These are phyloP conservation scores for Halenospora varia DNA, from an alignment of 495 filamentous ascomycete species.

Conservation along the genomic window DNA sequence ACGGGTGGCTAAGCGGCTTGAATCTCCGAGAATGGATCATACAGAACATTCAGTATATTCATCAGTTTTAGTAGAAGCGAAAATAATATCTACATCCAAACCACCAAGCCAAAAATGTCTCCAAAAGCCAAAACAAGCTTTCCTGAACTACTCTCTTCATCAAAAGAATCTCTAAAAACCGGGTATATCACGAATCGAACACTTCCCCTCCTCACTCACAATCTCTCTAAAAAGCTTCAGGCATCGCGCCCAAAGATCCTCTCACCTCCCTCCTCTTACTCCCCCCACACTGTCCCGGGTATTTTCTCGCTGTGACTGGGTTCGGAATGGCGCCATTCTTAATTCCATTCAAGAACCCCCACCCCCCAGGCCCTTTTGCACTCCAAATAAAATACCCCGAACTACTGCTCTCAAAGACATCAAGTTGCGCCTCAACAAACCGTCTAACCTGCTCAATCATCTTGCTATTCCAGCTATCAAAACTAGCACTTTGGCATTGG, in stretches of 20 bases:
- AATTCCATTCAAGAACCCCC: constrained; percentile 35
- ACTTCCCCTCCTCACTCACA: background rate
- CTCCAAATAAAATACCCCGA: constrained; percentile 39
- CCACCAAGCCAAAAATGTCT: too few species aligned
- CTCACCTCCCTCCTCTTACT: constrained; percentile 8
- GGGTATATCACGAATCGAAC: background rate
- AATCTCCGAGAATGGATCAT: too few species aligned
- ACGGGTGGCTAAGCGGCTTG: too few species aligned
- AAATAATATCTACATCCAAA: too few species aligned
- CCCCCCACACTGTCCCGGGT: constrained; percentile 28
- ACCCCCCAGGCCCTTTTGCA: constrained; percentile 32
- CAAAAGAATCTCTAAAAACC: background rate
- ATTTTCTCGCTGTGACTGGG: constrained; percentile 31
- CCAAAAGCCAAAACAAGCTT: background rate
- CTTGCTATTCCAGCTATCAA: constrained; percentile 31
- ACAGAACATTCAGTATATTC: too few species aligned
- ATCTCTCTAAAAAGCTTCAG: background rate
- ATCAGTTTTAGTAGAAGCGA: too few species aligned
- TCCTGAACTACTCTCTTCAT: background rate
- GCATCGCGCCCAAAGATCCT: background rate
- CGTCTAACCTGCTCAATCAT: constrained; percentile 35
- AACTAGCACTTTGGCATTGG: constrained; percentile 24
- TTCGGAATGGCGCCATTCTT: constrained; percentile 33
- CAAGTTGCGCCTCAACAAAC: constrained; percentile 40
- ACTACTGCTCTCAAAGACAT: constrained; percentile 31